Percentiles rank a stretch among this genome's conserved stretches.
Evolutionary conservation across 371 early-diverging fungal genomes (phyloP).

Genomic region (Mortierella sp.): DNA sequence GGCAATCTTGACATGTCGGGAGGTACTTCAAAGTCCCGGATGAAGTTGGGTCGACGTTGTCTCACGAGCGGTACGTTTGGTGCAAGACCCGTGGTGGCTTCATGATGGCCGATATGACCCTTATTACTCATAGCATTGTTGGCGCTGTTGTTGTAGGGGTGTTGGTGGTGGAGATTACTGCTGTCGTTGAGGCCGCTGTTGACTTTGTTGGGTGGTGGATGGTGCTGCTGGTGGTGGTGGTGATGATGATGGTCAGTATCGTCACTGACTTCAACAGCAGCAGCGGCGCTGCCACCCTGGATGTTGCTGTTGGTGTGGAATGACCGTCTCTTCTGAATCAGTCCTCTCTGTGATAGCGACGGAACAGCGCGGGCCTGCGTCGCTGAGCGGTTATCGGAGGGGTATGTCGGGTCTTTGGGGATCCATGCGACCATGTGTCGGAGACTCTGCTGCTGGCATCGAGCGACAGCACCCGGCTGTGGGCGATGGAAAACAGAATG

Average conservation of each 20-base stretch:
- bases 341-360: too few relatives aligned
- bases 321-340: not conserved
- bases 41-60: slow-evolving; percentile 43
- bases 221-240: not conserved
- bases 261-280: slow-evolving; percentile 6
- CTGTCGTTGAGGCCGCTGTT: not conserved
- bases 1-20: slow-evolving; percentile 61
- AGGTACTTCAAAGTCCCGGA: slow-evolving; percentile 49
- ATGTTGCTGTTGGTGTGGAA: slow-evolving; percentile 1
- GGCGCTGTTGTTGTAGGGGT: not conserved
- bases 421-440: slow-evolving; percentile 30
- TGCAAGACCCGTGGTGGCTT: slow-evolving; percentile 6
- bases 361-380: slow-evolving; percentile 1
- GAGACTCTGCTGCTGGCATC: slow-evolving; percentile 46
- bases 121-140: not conserved
- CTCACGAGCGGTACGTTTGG: slow-evolving; percentile 11
- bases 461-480: slow-evolving; percentile 33
- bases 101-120: not conserved
- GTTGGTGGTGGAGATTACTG: slow-evolving; percentile 1
- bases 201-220: slow-evolving; percentile 1
- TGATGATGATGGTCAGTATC: not conserved
- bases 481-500: too few relatives aligned
- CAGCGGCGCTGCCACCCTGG: not conserved
- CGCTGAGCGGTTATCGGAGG: slow-evolving; percentile 1
- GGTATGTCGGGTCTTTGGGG: slow-evolving; percentile 24